A percentile compares a stretch with the other conserved stretches of the same genome.
phyloP scores from a whole-genome alignment of 2,329 filamentous ascomycete species.

The Ciborinia camelliae region DNA sequence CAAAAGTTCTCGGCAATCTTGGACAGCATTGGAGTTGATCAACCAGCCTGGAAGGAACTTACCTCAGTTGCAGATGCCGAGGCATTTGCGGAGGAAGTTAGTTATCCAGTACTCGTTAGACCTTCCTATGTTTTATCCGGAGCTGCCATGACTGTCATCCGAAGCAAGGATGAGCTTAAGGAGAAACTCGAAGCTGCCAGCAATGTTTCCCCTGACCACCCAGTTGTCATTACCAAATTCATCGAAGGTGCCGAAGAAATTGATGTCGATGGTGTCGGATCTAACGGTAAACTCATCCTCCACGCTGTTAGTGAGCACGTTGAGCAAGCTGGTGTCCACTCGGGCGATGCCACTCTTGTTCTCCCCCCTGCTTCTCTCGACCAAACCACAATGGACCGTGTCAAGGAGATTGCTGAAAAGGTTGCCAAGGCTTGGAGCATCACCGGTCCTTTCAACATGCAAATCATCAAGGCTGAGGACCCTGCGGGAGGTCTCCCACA shows the following conservation, averaged over 20 bases:
- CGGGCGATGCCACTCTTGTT: conserved; percentile 91
- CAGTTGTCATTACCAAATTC: conserved; percentile 97
- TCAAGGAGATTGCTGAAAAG: conserved; percentile 95
- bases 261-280: conserved; percentile 90
- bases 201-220: conserved; percentile 91
- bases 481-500: conserved; percentile 70
- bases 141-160: conserved; percentile 97
- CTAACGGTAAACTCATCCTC: conserved; percentile 78
- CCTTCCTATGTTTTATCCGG: conserved; percentile 95
- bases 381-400: conserved; percentile 70
- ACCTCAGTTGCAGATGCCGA: conserved; percentile 87
- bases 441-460: conserved; percentile 99
- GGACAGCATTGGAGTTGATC: conserved; percentile 93
- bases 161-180: conserved; percentile 81
- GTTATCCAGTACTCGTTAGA: conserved; percentile 92
- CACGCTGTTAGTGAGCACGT: conserved; percentile 95
- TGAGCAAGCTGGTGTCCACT: conserved; percentile 96
- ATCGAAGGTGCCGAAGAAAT: conserved; percentile 97
- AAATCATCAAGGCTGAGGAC: conserved; percentile 90
- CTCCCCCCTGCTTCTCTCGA: conserved; percentile 83
- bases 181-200: conserved; percentile 90
- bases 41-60: conserved; percentile 97
- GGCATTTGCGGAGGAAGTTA: conserved; percentile 77
- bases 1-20: conserved; percentile 98
- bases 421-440: conserved; percentile 96